Evolutionary conservation across 176 grass and related monocot genomes (phyloP).

Genomic region (Carex pumila): DNA sequence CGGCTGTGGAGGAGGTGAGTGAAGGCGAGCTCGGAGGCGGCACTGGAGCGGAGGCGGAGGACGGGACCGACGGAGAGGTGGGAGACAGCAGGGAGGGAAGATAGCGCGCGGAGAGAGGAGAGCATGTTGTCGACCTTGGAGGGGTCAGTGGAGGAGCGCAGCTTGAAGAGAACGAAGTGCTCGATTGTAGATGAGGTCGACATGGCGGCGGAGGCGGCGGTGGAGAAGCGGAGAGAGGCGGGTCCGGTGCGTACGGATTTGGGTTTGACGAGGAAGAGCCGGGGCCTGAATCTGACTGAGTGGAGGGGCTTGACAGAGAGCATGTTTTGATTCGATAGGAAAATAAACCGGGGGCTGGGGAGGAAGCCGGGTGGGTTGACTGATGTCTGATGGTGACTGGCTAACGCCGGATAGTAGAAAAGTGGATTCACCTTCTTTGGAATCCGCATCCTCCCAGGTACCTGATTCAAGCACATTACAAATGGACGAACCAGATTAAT

Average conservation of each 20-base stretch:
- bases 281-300: not conserved
- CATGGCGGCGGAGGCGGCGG: conserved; percentile 12
- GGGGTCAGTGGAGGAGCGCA: conserved; percentile 30
- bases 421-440: no score
- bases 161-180: conserved; percentile 95
- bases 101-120: conserved; percentile 48
- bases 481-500: no score
- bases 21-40: conserved; percentile 44
- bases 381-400: conserved; percentile 3
- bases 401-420: not conserved
- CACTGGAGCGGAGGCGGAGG: conserved; percentile 58
- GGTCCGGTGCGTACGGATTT: not conserved
- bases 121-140: conserved; percentile 59
- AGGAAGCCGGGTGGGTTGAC: not conserved
- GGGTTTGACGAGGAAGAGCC: not conserved
- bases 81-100: conserved; percentile 39
- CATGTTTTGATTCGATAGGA: conserved; percentile 7
- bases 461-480: no score
- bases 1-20: conserved; percentile 85
- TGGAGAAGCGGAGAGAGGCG: conserved; percentile 8
- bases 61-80: conserved; percentile 67
- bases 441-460: no score
- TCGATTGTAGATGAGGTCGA: conserved; percentile 34
- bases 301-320: conserved; percentile 28
- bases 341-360: conserved; percentile 19